A percentile compares a stretch with the other conserved stretches of the same genome.
phyloP scores from a whole-genome alignment of 2,329 filamentous ascomycete species.

The Immersiporthe knoxdaviesiana region DNA sequence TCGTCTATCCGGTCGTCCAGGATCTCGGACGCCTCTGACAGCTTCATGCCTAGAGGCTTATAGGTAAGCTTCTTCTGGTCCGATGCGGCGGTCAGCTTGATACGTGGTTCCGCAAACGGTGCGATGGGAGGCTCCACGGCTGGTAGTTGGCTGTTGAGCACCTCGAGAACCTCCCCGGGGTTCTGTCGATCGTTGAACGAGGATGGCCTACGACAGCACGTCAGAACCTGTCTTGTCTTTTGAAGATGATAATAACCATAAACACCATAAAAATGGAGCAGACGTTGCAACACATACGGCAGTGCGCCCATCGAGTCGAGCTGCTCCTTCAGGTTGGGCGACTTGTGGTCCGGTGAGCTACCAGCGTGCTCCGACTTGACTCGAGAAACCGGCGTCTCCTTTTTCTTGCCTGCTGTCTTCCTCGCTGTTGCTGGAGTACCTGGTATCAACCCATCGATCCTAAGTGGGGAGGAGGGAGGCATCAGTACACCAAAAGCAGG shows the following conservation, averaged over 20 bases:
- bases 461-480: constrained; percentile 36
- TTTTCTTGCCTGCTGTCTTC: constrained; percentile 43
- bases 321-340: constrained; percentile 46
- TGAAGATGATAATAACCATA: background rate
- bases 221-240: background rate
- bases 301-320: constrained; percentile 43
- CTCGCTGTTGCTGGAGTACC: constrained; percentile 59
- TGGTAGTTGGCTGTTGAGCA: constrained; percentile 76
- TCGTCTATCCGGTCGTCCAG: constrained; percentile 95
- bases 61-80: constrained; percentile 91
- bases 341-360: constrained; percentile 50
- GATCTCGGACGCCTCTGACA: constrained; percentile 89
- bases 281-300: constrained; percentile 39
- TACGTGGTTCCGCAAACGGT: constrained; percentile 73
- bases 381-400: constrained; percentile 52
- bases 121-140: constrained; percentile 70
- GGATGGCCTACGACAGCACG: constrained; percentile 47
- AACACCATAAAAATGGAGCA: background rate
- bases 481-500: constrained; percentile 32
- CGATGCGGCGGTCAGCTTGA: constrained; percentile 83
- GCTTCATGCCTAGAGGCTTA: constrained; percentile 92
- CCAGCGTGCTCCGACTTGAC: constrained; percentile 48
- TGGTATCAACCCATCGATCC: constrained; percentile 70
- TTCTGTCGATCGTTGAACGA: constrained; percentile 78
- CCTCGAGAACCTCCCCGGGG: constrained; percentile 79